phyloP scores from a whole-genome alignment of 2,329 filamentous ascomycete species.

The Pyrenophora seminiperda region DNA sequence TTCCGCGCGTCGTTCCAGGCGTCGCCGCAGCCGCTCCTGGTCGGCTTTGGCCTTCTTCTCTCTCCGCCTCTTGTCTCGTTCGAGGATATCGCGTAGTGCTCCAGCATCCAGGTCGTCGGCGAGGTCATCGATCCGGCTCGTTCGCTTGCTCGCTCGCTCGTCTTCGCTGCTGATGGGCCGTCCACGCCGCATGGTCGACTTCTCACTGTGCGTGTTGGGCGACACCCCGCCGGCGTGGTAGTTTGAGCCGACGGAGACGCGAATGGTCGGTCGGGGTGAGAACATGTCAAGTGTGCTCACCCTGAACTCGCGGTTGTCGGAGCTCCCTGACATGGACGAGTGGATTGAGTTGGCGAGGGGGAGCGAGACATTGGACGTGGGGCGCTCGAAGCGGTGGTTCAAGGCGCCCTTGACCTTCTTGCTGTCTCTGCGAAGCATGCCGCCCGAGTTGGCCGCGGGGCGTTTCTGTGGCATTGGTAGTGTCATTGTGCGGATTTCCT shows the following conservation, averaged over 20 bases:
- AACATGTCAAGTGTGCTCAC: constrained; percentile 81
- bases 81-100: constrained; percentile 85
- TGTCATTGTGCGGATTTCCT: constrained; percentile 86
- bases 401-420: constrained; percentile 66
- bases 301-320: constrained; percentile 77
- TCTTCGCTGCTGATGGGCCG: constrained; percentile 56
- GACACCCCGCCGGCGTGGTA: constrained; percentile 51
- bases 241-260: constrained; percentile 70
- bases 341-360: constrained; percentile 75
- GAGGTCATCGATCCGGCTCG: constrained; percentile 67
- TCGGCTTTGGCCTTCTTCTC: constrained; percentile 75
- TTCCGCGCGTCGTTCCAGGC: constrained; percentile 69
- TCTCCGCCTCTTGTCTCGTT: constrained; percentile 79
- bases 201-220: constrained; percentile 52
- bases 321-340: constrained; percentile 75
- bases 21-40: constrained; percentile 68
- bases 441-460: constrained; percentile 63
- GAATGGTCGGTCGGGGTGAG: constrained; percentile 81
- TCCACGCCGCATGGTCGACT: constrained; percentile 55
- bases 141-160: constrained; percentile 59
- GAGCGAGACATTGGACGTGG: constrained; percentile 74
- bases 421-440: constrained; percentile 67
- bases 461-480: constrained; percentile 68
- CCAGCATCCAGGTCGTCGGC: constrained; percentile 85
- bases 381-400: constrained; percentile 63